A percentile compares a stretch with the other conserved stretches of the same genome.
phyloP scores from a whole-genome alignment of 306 rosid genomes.

The Calophaca sinica region DNA sequence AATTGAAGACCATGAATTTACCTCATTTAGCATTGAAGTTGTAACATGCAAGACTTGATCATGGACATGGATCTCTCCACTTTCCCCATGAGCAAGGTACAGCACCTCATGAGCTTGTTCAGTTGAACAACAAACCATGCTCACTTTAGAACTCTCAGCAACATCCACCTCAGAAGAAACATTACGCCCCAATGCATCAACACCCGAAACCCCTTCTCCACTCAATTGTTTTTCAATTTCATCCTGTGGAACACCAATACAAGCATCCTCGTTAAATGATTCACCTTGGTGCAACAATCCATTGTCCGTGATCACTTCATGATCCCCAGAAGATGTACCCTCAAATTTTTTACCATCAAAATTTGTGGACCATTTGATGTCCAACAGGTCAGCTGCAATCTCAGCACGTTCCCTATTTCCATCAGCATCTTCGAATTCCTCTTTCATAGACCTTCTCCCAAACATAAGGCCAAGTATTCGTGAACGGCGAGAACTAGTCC shows the following conservation, averaged over 20 bases:
- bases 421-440: constrained; percentile 30
- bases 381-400: constrained; percentile 83
- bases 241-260: constrained; percentile 36
- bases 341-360: constrained; percentile 11
- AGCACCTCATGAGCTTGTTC: constrained; percentile 41
- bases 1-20: constrained; percentile 40
- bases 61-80: constrained; percentile 43
- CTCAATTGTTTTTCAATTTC: background rate
- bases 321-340: constrained; percentile 40
- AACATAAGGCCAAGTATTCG: constrained; percentile 64
- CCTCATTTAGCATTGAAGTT: constrained; percentile 55
- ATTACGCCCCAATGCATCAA: background rate
- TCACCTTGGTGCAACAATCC: constrained; percentile 21
- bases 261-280: constrained; percentile 19
- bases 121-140: constrained; percentile 45
- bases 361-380: constrained; percentile 88
- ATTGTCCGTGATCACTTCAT: background rate
- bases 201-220: constrained; percentile 49
- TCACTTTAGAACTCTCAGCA: constrained; percentile 49
- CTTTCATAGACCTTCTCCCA: constrained; percentile 51
- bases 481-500: constrained; percentile 59
- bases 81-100: constrained; percentile 52
- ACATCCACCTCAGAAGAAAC: constrained; percentile 11
- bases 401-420: constrained; percentile 70
- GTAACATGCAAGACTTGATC: constrained; percentile 45